Conservation (phyloP, 805 yeast species). For the Lachancea thermotolerans region DNA sequence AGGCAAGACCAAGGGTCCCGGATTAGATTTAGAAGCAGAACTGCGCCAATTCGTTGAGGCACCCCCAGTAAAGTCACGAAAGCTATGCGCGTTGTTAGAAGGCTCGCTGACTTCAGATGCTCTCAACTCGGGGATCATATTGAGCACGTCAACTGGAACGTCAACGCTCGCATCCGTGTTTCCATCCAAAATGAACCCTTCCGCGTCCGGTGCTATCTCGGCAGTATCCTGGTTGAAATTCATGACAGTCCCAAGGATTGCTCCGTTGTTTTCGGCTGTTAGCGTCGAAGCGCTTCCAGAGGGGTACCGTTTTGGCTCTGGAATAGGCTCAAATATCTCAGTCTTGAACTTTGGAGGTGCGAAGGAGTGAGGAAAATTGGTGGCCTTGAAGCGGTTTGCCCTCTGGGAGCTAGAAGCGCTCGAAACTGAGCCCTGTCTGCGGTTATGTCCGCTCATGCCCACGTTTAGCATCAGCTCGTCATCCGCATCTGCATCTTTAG, state of each 20-base stretch:
- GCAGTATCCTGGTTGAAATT: not conserved
- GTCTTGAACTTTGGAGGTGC: slow-evolving; percentile 3
- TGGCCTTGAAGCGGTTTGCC: slow-evolving; percentile 1
- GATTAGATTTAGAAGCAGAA: slow-evolving; percentile 2
- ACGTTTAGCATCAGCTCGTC: slow-evolving; percentile 19
- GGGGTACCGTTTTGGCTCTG: slow-evolving; percentile 4
- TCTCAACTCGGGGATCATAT: slow-evolving; percentile 9
- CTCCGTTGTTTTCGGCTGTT: slow-evolving; percentile 1
- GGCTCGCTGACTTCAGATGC: not conserved
- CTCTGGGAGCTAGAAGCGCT: slow-evolving; percentile 7
- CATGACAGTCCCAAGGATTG: not conserved
- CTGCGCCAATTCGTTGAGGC: not conserved
- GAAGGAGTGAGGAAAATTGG: not conserved
- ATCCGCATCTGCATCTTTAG: slow-evolving; percentile 4
- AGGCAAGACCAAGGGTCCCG: slow-evolving; percentile 7
- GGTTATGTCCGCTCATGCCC: slow-evolving; percentile 15
- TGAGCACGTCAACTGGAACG: slow-evolving; percentile 10
- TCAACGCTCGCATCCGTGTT: slow-evolving; percentile 5
- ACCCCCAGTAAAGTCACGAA: not conserved
- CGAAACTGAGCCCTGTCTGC: slow-evolving; percentile 15
- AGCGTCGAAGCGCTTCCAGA: slow-evolving; percentile 11
- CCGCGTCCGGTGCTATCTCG: slow-evolving; percentile 6
- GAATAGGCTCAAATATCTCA: not conserved
- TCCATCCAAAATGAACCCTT: slow-evolving; percentile 4
- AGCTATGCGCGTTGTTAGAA: not conserved